These are phyloP conservation scores for Starmera dryadoides DNA, from an alignment of 805 yeast species.

Conservation along the genomic window DNA sequence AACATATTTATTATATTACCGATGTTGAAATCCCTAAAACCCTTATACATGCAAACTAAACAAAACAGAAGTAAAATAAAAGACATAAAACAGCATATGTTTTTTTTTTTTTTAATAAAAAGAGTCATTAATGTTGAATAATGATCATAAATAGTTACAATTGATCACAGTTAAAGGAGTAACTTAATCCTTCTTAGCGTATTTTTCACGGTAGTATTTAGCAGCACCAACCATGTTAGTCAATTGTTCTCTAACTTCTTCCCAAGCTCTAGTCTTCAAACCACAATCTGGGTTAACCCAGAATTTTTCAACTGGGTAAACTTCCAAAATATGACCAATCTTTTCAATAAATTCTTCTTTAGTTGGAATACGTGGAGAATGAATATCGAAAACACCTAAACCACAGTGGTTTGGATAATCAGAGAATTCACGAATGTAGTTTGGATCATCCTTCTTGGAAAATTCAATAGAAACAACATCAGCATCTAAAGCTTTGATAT, in stretches of 20 bases:
- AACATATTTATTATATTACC: conserved; percentile 15
- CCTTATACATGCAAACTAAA: conserved; percentile 10
- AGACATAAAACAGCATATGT: neutral
- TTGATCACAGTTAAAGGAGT: neutral
- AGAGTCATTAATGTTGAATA: conserved; percentile 17
- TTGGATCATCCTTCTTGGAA: conserved; percentile 99
- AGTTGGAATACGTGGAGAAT: conserved; percentile 99
- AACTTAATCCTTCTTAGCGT: conserved; percentile 10
- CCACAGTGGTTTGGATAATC: conserved; percentile 99
- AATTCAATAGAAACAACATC: conserved; percentile 99
- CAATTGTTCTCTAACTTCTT: conserved; percentile 89
- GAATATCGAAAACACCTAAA: conserved; percentile 97
- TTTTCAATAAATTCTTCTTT: conserved; percentile 92
- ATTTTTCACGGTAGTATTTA: conserved; percentile 76
- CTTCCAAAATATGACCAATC: conserved; percentile 90
- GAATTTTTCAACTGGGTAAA: conserved; percentile 95
- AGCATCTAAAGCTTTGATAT: conserved; percentile 98
- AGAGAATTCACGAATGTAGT: conserved; percentile 95
- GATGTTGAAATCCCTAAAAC: conserved; percentile 40
- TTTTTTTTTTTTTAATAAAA: neutral
- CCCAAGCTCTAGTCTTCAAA: conserved; percentile 99
- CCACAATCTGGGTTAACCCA: conserved; percentile 99
- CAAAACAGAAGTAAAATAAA: conserved; percentile 19
- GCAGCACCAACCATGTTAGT: conserved; percentile 99
- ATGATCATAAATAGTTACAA: conserved; percentile 8